Evolutionary conservation across 2,329 filamentous ascomycete genomes (phyloP).

Genomic region (Verticillium nonalfalfae): DNA sequence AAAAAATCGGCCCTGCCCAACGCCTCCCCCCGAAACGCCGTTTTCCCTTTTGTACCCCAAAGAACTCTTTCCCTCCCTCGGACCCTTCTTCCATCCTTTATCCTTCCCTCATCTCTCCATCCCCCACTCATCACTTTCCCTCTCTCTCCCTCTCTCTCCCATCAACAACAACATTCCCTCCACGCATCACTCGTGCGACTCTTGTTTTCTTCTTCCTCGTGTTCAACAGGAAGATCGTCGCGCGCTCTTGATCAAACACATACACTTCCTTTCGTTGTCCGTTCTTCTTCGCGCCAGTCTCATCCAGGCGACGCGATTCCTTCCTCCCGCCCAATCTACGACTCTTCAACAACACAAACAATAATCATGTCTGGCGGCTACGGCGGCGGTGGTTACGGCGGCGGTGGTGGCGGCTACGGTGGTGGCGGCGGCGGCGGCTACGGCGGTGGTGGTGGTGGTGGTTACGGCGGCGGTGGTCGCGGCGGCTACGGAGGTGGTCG

Average conservation of each 20-base stretch:
- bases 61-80: constrained; percentile 8
- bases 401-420: constrained; percentile 18
- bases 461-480: constrained; percentile 21
- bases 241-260: not conserved
- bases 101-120: constrained; percentile 3
- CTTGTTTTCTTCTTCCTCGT: constrained; percentile 6
- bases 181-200: constrained; percentile 1
- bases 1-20: not conserved
- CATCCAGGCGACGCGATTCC: not conserved
- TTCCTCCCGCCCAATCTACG: constrained; percentile 2
- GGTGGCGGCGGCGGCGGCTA: constrained; percentile 20
- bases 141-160: not conserved
- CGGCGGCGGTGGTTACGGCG: constrained; percentile 16
- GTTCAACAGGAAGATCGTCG: constrained; percentile 2
- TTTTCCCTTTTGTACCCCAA: not conserved
- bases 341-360: not conserved
- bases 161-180: constrained; percentile 8
- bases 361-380: constrained; percentile 33
- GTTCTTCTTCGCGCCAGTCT: not conserved
- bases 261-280: not conserved
- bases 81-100: constrained; percentile 7
- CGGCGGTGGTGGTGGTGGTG: constrained; percentile 20
- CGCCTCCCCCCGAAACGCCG: not conserved
- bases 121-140: constrained; percentile 1
- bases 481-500: constrained; percentile 35